Percentiles rank a stretch among this genome's conserved stretches.
phyloP scores from a whole-genome alignment of 2,329 filamentous ascomycete genomes.

The Epichloe sp. region DNA sequence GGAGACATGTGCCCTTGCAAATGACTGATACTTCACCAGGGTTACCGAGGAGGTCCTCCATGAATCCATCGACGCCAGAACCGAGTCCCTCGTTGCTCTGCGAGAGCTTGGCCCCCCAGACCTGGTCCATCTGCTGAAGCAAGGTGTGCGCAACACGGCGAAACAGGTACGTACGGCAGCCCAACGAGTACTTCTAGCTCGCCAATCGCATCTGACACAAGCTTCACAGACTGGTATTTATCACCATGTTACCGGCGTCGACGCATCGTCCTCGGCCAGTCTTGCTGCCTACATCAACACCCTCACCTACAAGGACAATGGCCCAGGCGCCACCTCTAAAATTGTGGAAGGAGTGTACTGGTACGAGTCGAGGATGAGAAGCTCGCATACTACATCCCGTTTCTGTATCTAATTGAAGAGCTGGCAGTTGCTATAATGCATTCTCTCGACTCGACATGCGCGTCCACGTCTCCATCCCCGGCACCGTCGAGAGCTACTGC shows the following conservation, averaged over 20 bases:
- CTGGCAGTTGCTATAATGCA: conserved; percentile 79
- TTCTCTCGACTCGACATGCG: conserved; percentile 98
- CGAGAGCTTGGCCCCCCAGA: conserved; percentile 93
- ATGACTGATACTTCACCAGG: conserved; percentile 33
- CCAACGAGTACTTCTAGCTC: not conserved
- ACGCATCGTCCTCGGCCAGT: conserved; percentile 94
- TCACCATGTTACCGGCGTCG: conserved; percentile 93
- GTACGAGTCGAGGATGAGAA: conserved; percentile 31
- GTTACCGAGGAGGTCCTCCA: conserved; percentile 89
- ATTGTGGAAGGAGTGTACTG: conserved; percentile 92
- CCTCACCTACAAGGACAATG: conserved; percentile 76
- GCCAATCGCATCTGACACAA: conserved; percentile 8
- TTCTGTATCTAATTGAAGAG: not conserved
- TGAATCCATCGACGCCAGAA: conserved; percentile 83
- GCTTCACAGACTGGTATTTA: conserved; percentile 67
- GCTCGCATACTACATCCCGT: no score
- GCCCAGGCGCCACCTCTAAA: conserved; percentile 59
- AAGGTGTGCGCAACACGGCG: conserved; percentile 41
- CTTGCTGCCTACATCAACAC: conserved; percentile 98
- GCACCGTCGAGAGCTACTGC: conserved; percentile 92
- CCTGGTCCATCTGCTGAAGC: conserved; percentile 86
- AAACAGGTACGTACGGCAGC: conserved; percentile 37
- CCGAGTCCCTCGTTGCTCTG: conserved; percentile 71
- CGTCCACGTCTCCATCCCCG: conserved; percentile 92
- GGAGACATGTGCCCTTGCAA: not conserved